These are phyloP conservation scores for Phycomyces nitens DNA, from an alignment of 192 early-diverging fungal species.

Conservation along the genomic window DNA sequence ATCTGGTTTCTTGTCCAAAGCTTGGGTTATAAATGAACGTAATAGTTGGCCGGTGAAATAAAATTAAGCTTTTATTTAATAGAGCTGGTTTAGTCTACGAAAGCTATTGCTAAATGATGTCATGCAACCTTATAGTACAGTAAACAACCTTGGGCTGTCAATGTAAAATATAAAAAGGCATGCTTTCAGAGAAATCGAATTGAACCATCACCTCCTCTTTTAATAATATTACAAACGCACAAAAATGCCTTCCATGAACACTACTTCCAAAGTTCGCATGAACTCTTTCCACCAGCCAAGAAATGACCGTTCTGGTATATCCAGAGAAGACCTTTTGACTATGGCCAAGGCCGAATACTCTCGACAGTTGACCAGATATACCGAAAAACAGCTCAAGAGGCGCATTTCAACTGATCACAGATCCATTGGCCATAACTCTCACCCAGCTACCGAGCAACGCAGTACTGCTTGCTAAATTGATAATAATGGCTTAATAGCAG, in stretches of 20 bases:
- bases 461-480: no score
- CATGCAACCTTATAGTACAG: no score
- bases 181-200: background rate
- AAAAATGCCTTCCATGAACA: background rate
- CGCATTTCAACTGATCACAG: background rate
- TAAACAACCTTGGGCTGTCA: no score
- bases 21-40: no score
- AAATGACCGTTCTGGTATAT: background rate
- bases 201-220: background rate
- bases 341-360: slow-evolving; percentile 12
- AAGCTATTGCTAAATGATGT: no score
- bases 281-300: background rate
- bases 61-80: no score
- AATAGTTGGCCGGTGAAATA: no score
- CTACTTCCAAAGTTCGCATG: background rate
- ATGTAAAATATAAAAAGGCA: no score
- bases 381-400: slow-evolving; percentile 4
- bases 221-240: background rate
- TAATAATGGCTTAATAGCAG: no score
- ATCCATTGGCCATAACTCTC: background rate
- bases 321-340: slow-evolving; percentile 8
- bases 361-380: slow-evolving; percentile 6
- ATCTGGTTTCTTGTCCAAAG: no score
- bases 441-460: no score
- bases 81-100: no score